phyloP scores from a whole-genome alignment of 768 basidiomycete genomes.

The Astraeus odoratus region DNA sequence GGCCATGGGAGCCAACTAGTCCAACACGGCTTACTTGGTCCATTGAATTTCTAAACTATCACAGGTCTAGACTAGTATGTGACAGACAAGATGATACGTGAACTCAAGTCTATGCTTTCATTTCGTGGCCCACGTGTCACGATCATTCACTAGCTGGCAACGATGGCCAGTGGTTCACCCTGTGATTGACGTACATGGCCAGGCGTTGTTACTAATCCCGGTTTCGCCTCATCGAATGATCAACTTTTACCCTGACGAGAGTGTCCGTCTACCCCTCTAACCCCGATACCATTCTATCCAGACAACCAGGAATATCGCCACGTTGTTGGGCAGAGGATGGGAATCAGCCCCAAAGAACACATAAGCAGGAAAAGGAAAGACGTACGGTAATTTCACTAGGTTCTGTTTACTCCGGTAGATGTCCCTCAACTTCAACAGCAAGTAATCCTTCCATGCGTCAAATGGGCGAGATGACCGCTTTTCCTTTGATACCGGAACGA shows the following conservation, averaged over 20 bases:
- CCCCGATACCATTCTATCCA: slow-evolving; percentile 28
- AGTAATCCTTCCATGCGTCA: slow-evolving; percentile 11
- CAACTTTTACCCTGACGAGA: slow-evolving; percentile 34
- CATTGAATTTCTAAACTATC: neutral
- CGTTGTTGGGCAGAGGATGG: slow-evolving; percentile 23
- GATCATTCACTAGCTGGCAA: neutral
- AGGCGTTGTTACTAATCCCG: neutral
- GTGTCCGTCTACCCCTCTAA: slow-evolving; percentile 28
- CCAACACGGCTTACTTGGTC: neutral
- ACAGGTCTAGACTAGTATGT: neutral
- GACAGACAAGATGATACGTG: neutral
- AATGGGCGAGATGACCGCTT: slow-evolving; percentile 2
- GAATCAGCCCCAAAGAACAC: neutral
- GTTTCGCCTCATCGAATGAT: slow-evolving; percentile 31
- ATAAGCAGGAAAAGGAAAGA: neutral
- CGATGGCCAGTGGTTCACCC: neutral
- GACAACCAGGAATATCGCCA: slow-evolving; percentile 34
- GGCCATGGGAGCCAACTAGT: neutral
- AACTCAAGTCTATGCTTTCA: neutral
- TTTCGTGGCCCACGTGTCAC: neutral
- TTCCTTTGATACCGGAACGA: slow-evolving; percentile 5
- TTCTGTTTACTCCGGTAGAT: slow-evolving; percentile 1
- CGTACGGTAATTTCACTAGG: slow-evolving; percentile 1
- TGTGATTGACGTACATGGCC: neutral
- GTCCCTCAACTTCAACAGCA: neutral